A percentile compares a stretch with the other conserved stretches of the same genome.
Conservation (phyloP, 2,329 filamentous ascomycete genomes). For the Myriangium duriaei region DNA sequence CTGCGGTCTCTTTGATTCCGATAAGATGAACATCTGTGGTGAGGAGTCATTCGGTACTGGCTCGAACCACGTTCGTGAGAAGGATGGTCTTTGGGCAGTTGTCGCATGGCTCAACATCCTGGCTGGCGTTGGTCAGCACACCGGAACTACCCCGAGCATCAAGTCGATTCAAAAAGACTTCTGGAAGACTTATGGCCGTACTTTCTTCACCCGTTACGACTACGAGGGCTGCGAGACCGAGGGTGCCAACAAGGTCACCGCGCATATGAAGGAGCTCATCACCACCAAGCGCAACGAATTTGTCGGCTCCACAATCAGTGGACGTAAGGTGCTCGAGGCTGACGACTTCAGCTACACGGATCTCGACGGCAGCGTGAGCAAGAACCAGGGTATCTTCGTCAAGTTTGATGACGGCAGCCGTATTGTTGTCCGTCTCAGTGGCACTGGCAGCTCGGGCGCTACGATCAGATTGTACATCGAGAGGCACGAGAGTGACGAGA, state of each 20-base stretch:
- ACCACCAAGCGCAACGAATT: conserved; percentile 57
- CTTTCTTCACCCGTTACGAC: conserved; percentile 98
- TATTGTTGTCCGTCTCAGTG: conserved; percentile 87
- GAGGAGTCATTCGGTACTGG: conserved; percentile 98
- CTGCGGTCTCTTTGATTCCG: conserved; percentile 84
- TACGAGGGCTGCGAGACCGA: conserved; percentile 92
- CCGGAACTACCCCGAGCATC: conserved; percentile 75
- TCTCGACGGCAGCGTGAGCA: conserved; percentile 89
- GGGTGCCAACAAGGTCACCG: conserved; percentile 80
- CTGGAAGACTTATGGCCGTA: conserved; percentile 91
- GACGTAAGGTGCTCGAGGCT: conserved; percentile 74
- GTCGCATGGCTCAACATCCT: conserved; percentile 99
- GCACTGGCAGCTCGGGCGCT: conserved; percentile 86
- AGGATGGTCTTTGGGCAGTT: conserved; percentile 95
- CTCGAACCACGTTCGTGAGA: conserved; percentile 97
- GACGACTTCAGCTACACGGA: conserved; percentile 98
- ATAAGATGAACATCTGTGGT: conserved; percentile 96
- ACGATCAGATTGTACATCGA: conserved; percentile 97
- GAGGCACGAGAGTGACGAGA: conserved; percentile 76
- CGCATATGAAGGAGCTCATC: conserved; percentile 66
- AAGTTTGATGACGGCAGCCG: conserved; percentile 90
- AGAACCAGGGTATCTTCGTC: conserved; percentile 91
- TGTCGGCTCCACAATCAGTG: conserved; percentile 67
- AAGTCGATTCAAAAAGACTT: conserved; percentile 94
- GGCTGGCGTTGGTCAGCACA: conserved; percentile 76